A percentile compares a stretch with the other conserved stretches of the same genome.
phyloP scores from a whole-genome alignment of 1,139 yeast species.

The Meyerozyma elateridarum region DNA sequence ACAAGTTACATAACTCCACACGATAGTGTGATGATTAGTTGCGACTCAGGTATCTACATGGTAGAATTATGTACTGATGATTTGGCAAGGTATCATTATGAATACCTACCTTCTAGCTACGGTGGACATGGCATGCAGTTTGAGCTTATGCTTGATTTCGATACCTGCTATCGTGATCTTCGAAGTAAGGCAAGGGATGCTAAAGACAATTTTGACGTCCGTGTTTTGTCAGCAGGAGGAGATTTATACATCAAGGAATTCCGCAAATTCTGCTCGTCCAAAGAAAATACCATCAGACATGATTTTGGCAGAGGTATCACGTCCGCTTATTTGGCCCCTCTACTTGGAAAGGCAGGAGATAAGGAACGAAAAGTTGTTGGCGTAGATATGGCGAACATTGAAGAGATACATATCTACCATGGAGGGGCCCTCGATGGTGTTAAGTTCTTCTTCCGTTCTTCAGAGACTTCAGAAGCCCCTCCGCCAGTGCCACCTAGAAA shows the following conservation, averaged over 20 bases:
- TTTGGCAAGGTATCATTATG: conserved; percentile 58
- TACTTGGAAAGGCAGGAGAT: conserved; percentile 33
- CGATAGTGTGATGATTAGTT: conserved; percentile 44
- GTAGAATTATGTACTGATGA: conserved; percentile 64
- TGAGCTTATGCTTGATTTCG: conserved; percentile 45
- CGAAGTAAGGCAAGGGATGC: conserved; percentile 21
- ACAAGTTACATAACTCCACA: conserved; percentile 24
- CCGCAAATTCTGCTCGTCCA: conserved; percentile 17
- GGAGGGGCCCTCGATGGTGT: conserved; percentile 83
- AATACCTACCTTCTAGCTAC: conserved; percentile 50
- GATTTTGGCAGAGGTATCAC: conserved; percentile 40
- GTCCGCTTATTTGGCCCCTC: conserved; percentile 43
- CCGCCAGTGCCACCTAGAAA: conserved; percentile 49
- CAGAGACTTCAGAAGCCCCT: conserved; percentile 6
- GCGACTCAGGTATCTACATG: conserved; percentile 65
- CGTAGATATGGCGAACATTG: conserved; percentile 28
- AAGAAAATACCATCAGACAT: conserved; percentile 20
- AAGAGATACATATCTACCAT: conserved; percentile 55
- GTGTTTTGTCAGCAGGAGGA: conserved; percentile 44
- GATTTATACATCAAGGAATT: conserved; percentile 31
- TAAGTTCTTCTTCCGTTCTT: conserved; percentile 17
- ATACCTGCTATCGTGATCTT: conserved; percentile 39
- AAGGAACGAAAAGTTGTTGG: conserved; percentile 21
- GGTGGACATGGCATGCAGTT: conserved; percentile 60
- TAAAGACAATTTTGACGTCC: conserved; percentile 39